These are phyloP conservation scores for Acaromyces ingoldii DNA, from an alignment of 1,284 basidiomycete species.

Conservation along the genomic window DNA sequence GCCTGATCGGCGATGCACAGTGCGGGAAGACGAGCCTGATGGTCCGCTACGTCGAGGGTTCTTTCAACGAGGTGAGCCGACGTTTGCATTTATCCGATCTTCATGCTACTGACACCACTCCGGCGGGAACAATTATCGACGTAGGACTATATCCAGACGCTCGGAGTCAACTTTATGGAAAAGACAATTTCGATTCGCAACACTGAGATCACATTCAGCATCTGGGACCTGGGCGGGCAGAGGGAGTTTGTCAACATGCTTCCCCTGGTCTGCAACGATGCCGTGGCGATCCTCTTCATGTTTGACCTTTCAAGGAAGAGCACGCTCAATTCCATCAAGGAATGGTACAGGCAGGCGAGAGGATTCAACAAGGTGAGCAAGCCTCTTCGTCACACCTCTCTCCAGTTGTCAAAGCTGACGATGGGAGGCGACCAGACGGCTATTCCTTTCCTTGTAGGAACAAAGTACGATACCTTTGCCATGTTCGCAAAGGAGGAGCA, in stretches of 20 bases:
- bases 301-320: slow-evolving; percentile 95
- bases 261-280: slow-evolving; percentile 91
- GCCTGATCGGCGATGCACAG: slow-evolving; percentile 98
- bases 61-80: slow-evolving; percentile 56
- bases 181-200: slow-evolving; percentile 94
- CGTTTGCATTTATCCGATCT: background rate
- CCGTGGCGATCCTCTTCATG: slow-evolving; percentile 98
- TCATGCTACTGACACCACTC: background rate
- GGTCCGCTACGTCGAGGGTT: slow-evolving; percentile 65
- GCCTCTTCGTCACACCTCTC: too few species aligned
- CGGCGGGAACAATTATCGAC: background rate
- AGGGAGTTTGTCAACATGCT: slow-evolving; percentile 98
- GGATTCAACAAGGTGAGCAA: slow-evolving; percentile 73
- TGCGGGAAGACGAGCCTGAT: slow-evolving; percentile 97
- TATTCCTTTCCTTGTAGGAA: slow-evolving; percentile 66
- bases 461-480: slow-evolving; percentile 96
- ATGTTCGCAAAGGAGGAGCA: slow-evolving; percentile 93
- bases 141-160: slow-evolving; percentile 92
- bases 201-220: slow-evolving; percentile 97
- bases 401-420: too few species aligned
- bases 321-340: slow-evolving; percentile 94
- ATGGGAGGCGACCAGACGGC: slow-evolving; percentile 25
- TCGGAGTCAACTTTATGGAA: slow-evolving; percentile 96
- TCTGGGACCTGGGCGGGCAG: slow-evolving; percentile 95
- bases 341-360: slow-evolving; percentile 96